phyloP scores from a whole-genome alignment of 345 rosid species.

The Arabis hirsuta region DNA sequence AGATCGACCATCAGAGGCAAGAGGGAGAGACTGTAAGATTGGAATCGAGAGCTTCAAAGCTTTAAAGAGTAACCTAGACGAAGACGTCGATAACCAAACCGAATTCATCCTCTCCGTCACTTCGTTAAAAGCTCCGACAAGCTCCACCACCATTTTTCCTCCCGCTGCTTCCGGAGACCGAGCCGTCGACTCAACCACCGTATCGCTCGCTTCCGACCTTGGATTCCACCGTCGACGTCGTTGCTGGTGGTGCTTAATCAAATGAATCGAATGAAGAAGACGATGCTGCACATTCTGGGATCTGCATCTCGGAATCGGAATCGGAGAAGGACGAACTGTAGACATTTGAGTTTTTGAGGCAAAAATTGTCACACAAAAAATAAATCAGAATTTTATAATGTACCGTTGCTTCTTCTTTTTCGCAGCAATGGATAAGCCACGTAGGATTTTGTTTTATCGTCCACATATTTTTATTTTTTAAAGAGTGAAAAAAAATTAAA shows the following conservation, averaged over 20 bases:
- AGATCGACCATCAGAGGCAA: slow-evolving; percentile 68
- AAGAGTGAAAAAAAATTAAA: not conserved
- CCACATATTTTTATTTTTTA: slow-evolving; percentile 30
- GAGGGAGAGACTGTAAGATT: slow-evolving; percentile 66
- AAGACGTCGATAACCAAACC: slow-evolving; percentile 78
- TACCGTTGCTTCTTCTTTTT: slow-evolving; percentile 8
- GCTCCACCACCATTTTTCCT: slow-evolving; percentile 96
- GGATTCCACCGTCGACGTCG: slow-evolving; percentile 35
- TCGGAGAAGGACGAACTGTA: slow-evolving; percentile 35
- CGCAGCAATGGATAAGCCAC: slow-evolving; percentile 45
- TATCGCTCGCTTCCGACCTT: slow-evolving; percentile 32
- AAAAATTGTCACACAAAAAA: not conserved
- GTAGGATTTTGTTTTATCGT: slow-evolving; percentile 36
- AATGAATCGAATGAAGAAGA: slow-evolving; percentile 21
- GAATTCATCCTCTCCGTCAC: slow-evolving; percentile 85
- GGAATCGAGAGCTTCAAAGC: slow-evolving; percentile 89
- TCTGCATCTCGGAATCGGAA: slow-evolving; percentile 39
- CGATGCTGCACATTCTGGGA: slow-evolving; percentile 7
- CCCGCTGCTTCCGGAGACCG: slow-evolving; percentile 69
- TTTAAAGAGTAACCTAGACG: slow-evolving; percentile 77
- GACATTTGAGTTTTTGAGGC: slow-evolving; percentile 34
- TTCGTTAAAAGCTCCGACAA: slow-evolving; percentile 92
- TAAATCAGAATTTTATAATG: no score
- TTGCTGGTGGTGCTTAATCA: slow-evolving; percentile 3
- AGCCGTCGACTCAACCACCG: slow-evolving; percentile 33